Conservation (phyloP, 441 rosid genomes). For the Isatis lusitanica region DNA sequence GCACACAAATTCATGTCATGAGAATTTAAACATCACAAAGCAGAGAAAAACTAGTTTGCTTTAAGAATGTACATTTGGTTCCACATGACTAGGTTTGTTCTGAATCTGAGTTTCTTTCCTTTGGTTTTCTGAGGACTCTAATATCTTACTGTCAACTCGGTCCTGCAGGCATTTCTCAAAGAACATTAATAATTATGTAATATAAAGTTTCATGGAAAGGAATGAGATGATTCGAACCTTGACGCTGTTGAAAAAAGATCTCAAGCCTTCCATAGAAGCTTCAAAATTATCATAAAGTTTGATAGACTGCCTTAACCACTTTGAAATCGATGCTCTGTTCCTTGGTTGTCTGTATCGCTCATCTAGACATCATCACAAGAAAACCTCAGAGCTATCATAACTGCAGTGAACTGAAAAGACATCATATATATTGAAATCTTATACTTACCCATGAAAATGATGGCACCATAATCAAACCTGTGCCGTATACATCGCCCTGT, state of each 20-base stretch:
- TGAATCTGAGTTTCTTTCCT: constrained; percentile 42
- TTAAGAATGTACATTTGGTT: constrained; percentile 27
- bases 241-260: constrained; percentile 69
- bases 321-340: constrained; percentile 70
- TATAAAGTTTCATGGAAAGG: constrained; percentile 16
- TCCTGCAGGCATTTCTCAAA: constrained; percentile 53
- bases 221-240: constrained; percentile 49
- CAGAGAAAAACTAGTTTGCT: not conserved
- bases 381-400: not conserved
- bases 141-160: constrained; percentile 47
- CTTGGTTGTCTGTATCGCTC: constrained; percentile 77
- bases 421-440: not conserved
- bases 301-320: constrained; percentile 90
- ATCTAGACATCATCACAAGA: constrained; percentile 52
- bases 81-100: constrained; percentile 37
- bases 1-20: constrained; percentile 41
- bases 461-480: constrained; percentile 88
- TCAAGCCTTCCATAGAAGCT: constrained; percentile 56
- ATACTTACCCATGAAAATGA: constrained; percentile 73
- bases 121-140: not conserved
- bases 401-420: not conserved
- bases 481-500: constrained; percentile 96
- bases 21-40: not conserved
- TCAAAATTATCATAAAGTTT: constrained; percentile 62
- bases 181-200: constrained; percentile 15